Evolutionary conservation across 495 filamentous ascomycete genomes (phyloP), one percentile per base, ranked within the genome.

Genomic region (Trichoderma gamsii): DNA sequence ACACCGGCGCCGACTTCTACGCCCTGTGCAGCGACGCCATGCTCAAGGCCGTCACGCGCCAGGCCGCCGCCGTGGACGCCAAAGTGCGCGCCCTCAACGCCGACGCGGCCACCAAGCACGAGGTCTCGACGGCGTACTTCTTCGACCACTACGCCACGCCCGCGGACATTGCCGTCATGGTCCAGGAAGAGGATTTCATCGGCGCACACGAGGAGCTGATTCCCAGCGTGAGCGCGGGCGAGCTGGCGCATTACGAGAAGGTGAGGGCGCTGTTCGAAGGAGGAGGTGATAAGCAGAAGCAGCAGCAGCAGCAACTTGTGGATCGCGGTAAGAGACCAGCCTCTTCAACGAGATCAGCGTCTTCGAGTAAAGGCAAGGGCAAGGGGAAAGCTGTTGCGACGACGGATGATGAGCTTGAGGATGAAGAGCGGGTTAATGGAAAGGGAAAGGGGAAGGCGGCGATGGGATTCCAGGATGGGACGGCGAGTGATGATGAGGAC

Each of bases 11-110:
- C 56, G 95, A 99, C 77, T 85, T 99, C 71, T 99, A 99, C 76
- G 95, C 95, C 1, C 83, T 99, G 51, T 97, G 93, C 79, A 97
- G 92, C 16, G 95, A 99, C 78, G 91, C 95, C 44, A 98, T 99
- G 96, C 88, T 99, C 65, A 99, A 98, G 77, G 95, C 96, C 6
- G 93, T 98, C 68, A 98, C 94, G 0, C 87, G 95, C 5, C 92
- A 96, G 75, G 92, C 96, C 0, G 83, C 86, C 2, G 82, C 87
- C 1, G 93, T 97, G 16, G 95, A 99, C 73, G 80, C 86, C 43
- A 97, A 97, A 79, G 90, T 99, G 73, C 83, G 84, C 38, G 79
- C 79, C 3, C 75, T 89, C 74, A 88, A 88, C 70, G 72, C 79
- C 27, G 72, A 71, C 13, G 70, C 84, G 44, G 70, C 67, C 3